These are phyloP conservation scores for Phytopythium kandeliae DNA, from an alignment of 352 stramenopile genomes.

Conservation along the genomic window DNA sequence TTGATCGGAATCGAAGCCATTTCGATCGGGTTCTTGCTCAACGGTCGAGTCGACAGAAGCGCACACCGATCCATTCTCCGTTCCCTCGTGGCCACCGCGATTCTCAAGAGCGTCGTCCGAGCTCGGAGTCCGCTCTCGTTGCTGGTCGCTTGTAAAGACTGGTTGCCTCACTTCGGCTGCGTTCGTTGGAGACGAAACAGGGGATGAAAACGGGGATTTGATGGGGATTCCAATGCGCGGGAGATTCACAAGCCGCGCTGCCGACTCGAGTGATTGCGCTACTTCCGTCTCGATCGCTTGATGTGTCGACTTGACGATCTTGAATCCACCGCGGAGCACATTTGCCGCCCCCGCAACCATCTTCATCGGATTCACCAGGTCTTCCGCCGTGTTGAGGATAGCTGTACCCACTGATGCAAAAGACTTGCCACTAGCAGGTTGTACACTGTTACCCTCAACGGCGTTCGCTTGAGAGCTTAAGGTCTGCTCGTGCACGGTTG, in stretches of 20 bases:
- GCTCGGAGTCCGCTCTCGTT: not conserved
- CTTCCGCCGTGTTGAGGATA: constrained; percentile 12
- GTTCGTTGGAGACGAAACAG: constrained; percentile 1
- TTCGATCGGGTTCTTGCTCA: no score
- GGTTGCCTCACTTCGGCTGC: not conserved
- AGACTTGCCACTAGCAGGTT: not conserved
- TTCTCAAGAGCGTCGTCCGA: not conserved
- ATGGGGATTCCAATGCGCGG: constrained; percentile 8
- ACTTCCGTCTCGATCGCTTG: constrained; percentile 35
- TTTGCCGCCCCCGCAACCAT: constrained; percentile 22
- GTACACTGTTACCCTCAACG: no score
- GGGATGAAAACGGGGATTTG: not conserved
- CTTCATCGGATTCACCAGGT: constrained; percentile 17
- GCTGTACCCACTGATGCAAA: not conserved
- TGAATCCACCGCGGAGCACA: constrained; percentile 15
- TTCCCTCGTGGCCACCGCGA: no score
- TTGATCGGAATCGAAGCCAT: no score
- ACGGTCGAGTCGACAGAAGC: no score
- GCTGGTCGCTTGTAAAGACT: not conserved
- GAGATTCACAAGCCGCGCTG: constrained; percentile 20
- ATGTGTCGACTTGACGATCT: constrained; percentile 34
- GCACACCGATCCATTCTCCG: no score
- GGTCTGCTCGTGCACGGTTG: no score
- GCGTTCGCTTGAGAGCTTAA: no score
- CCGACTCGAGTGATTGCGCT: constrained; percentile 33